Evolutionary conservation across 2,329 filamentous ascomycete species (phyloP), one percentile per base, ranked within the genome.

Genomic region (Hortaea werneckii): DNA sequence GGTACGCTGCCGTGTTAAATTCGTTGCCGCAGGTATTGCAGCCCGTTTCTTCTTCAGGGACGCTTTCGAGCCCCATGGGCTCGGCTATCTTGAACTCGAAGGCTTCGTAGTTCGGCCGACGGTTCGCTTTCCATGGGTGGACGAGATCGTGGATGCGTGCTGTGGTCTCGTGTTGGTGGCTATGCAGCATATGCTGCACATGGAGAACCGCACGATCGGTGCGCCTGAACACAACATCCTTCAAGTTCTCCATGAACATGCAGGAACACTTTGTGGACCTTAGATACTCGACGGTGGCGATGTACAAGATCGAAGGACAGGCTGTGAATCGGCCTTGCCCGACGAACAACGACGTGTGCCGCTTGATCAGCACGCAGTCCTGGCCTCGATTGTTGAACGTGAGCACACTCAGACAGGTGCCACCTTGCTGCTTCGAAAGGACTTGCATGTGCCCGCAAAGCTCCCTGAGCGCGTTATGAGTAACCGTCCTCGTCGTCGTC

Each of bases 1-100:
- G 6, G 28, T 37, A 32, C 5, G 5, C 29, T n/a, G 5, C 5
- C 13, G n/a, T 7, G 29, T 43, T 32, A 9, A 26, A 43, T 2
- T 37, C n/a, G 29, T 37, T 37, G 30, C 41, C 13, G 41, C 41
- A 43, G 41, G 37, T 35, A 13, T 20, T 11, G 20, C 41, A 43
- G n/a, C 7, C 3, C 11, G 3, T 37, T 8, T 27, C 20, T 2
- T 35, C 12, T 5, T 26, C 6, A 10, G 20, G 20, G 20, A 13
- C 5, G 13, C 2, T n/a, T 6, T 12, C n/a, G 27, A 30, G 40
- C 27, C 3, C 29, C 40, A n/a, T 11, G 20, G 10, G 13, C 5
- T 8, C 29, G 12, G 40, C 5, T 6, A 6, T 42, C 40, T 8
- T 26, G 20, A 20, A 20, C 20, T 2, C 20, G 20, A 20, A 20